A percentile compares a stretch with the other conserved stretches of the same genome.
These are phyloP conservation scores for Purpureocillium takamizusanense DNA, from an alignment of 2,329 filamentous ascomycete genomes.

Conservation along the genomic window DNA sequence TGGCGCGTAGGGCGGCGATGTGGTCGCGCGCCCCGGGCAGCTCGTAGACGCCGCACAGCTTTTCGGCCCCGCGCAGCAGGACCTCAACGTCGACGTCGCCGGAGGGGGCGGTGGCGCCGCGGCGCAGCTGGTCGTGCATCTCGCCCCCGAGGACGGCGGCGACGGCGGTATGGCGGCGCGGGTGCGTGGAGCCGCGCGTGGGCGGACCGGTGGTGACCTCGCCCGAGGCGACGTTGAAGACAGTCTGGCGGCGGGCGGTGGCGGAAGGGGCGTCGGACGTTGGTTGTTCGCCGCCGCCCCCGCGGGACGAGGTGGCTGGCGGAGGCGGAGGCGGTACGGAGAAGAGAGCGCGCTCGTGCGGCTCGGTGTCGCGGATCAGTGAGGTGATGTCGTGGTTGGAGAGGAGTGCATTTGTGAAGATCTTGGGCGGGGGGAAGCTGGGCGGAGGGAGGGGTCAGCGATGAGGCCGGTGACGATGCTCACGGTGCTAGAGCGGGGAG, in stretches of 20 bases:
- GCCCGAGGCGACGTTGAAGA: constrained; percentile 56
- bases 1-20: constrained; percentile 62
- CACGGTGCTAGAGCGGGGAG: too few relatives aligned
- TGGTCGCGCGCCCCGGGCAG: constrained; percentile 69
- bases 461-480: not conserved
- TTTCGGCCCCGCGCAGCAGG: constrained; percentile 78
- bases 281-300: constrained; percentile 24
- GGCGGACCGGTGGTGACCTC: constrained; percentile 51
- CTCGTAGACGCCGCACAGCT: constrained; percentile 80
- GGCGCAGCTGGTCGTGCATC: constrained; percentile 70
- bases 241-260: constrained; percentile 46
- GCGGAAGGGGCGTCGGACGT: constrained; percentile 24
- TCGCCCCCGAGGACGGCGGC: constrained; percentile 82
- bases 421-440: constrained; percentile 84
- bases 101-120: constrained; percentile 38
- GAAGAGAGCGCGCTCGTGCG: constrained; percentile 90
- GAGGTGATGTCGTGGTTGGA: constrained; percentile 85
- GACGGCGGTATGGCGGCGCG: constrained; percentile 71
- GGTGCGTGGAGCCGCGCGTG: constrained; percentile 36
- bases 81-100: constrained; percentile 82
- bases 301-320: constrained; percentile 28
- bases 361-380: constrained; percentile 88
- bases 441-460: constrained; percentile 1
- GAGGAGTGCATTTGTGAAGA: constrained; percentile 90
- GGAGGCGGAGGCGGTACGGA: constrained; percentile 74